phyloP scores from a whole-genome alignment of 1,284 basidiomycete genomes.

The Ustilago hordei region DNA sequence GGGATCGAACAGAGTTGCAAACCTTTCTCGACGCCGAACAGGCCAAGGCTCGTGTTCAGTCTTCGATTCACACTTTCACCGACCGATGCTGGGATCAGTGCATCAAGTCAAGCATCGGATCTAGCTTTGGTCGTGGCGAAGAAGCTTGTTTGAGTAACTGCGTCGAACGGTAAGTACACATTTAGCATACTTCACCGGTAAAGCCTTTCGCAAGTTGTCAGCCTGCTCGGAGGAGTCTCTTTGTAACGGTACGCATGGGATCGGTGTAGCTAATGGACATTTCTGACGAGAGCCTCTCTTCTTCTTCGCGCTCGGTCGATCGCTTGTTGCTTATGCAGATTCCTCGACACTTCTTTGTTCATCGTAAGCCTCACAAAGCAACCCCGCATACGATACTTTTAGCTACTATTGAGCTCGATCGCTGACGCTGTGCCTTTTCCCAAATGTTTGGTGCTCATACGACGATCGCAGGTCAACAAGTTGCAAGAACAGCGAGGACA shows the following conservation, averaged over 20 bases:
- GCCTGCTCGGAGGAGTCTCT: no score
- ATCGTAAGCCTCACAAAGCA: constrained; percentile 49
- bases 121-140: constrained; percentile 85
- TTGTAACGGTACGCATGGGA: no score
- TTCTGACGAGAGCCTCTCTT: background rate
- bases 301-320: background rate
- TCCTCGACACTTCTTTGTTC: constrained; percentile 83
- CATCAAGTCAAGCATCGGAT: constrained; percentile 84
- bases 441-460: background rate
- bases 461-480: constrained; percentile 74
- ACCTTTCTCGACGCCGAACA: constrained; percentile 88
- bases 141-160: constrained; percentile 88
- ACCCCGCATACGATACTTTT: background rate
- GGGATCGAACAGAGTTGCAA: constrained; percentile 75
- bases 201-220: no score
- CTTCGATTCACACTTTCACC: constrained; percentile 71
- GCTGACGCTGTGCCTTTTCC: background rate
- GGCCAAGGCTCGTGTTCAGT: constrained; percentile 82
- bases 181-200: background rate
- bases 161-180: constrained; percentile 75
- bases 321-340: constrained; percentile 71
- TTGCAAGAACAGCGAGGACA: constrained; percentile 74
- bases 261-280: no score
- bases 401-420: background rate
- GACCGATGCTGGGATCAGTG: constrained; percentile 75